Base-by-base conservation (phyloP, 768 basidiomycete genomes). In the Lactarius indigo region DNA sequence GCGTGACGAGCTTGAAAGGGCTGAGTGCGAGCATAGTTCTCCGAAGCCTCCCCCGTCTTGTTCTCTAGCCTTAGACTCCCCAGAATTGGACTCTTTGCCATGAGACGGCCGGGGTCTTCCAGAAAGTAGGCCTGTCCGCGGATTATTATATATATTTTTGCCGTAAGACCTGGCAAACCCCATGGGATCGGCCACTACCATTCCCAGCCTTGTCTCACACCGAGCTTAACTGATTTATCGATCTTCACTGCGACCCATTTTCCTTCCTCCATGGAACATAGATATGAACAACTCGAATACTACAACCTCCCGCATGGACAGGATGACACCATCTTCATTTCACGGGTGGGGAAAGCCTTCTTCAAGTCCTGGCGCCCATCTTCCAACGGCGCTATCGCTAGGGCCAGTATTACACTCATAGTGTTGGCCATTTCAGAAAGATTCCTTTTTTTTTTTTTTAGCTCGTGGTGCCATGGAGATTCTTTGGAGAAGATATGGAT, bases 311-410 rank as follows among this genome's bases (percentile, higher is more conserved):
- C 68, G 68, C 59, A 71, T 69, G 47, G 73, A 69, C 41, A 79
- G 74, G 79, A 91, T 90, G 89, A 80, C 78, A 1, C 84, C 89
- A 1, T 75, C 76, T 93, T 18, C 91, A 92, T 74, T 89, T 91
- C 69, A 81, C 82, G 26, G 77, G 78, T 0, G 85, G 86, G 0
- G 89, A 92, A 69, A 78, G 79, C 59, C 13, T 78, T 85, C 75
- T 94, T 95, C 78, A 70, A 84, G 64, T 77, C 82, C 1, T 90
- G 89, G 88, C 76, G 75, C 5, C 93, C 94, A 0, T 81, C 81
- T 3, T 87, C 91, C 0, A 68, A 78, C 7, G 92, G 90, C 28
- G 87, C 89, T 0, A 83, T 92, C 41, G 85, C 84, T 23, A 93
- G 90, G 0, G 88, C 92, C 50, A 90, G 87, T 73, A 81, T 96